Conservation (phyloP, 257 asterid genomes). For the Lycium barbarum region DNA sequence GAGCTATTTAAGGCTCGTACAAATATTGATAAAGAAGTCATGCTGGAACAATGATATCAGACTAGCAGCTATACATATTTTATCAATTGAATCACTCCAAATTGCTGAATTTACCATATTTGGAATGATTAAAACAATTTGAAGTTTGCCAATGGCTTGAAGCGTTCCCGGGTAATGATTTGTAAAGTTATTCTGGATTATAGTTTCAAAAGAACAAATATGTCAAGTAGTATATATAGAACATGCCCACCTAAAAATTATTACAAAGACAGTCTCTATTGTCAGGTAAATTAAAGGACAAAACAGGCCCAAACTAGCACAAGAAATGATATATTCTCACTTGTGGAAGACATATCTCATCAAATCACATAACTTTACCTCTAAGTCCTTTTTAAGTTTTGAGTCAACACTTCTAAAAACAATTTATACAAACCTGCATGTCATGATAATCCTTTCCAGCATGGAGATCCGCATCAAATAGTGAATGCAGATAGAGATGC, state of each 20-base stretch:
- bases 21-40: conserved; percentile 19
- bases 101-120: neutral
- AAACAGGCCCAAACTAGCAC: neutral
- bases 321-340: neutral
- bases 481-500: conserved; percentile 75
- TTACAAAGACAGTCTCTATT: neutral
- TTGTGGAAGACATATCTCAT: conserved; percentile 12
- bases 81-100: neutral
- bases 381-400: neutral
- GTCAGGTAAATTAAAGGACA: neutral
- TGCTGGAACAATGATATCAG: neutral
- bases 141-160: neutral
- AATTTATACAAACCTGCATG: conserved; percentile 76
- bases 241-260: neutral
- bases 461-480: conserved; percentile 74
- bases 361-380: neutral
- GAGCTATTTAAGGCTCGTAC: neutral
- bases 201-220: neutral
- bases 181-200: neutral
- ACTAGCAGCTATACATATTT: neutral
- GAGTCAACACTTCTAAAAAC: neutral
- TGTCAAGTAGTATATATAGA: neutral
- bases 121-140: conserved; percentile 18
- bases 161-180: neutral
- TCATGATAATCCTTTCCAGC: conserved; percentile 96